Evolutionary conservation across 305 asterid species (phyloP).

Genomic region (Fraxinus velutina): DNA sequence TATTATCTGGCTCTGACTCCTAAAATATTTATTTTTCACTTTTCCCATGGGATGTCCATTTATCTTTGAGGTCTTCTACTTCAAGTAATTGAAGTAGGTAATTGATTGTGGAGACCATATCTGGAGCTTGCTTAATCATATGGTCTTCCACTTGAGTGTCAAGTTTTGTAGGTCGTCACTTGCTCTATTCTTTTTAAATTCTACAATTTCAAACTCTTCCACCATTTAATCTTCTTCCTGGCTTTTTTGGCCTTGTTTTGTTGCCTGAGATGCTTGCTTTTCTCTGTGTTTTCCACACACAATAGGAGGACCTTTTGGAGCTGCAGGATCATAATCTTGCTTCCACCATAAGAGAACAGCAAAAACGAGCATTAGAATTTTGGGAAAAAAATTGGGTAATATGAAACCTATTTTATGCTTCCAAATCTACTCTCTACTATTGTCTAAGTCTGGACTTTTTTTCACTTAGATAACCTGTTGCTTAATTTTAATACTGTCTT

Average conservation of each 20-base stretch:
- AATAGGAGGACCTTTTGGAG: constrained; percentile 87
- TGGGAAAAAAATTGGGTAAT: constrained; percentile 97
- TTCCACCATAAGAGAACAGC: constrained; percentile 61
- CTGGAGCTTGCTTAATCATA: background rate
- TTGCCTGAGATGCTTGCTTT: constrained; percentile 22
- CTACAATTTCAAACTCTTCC: background rate
- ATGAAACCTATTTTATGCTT: constrained; percentile 16
- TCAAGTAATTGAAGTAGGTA: background rate
- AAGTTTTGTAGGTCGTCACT: background rate
- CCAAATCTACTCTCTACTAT: background rate
- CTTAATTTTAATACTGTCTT: constrained; percentile 23
- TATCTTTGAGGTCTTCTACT: background rate
- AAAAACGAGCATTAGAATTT: constrained; percentile 69
- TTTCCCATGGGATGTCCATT: background rate
- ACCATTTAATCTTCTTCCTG: background rate
- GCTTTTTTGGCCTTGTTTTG: constrained; percentile 14
- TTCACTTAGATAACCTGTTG: background rate
- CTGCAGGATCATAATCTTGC: constrained; percentile 89
- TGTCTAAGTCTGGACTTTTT: constrained; percentile 6
- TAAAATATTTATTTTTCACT: background rate
- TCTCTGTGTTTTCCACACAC: constrained; percentile 21
- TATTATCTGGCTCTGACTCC: background rate
- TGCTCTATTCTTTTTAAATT: background rate
- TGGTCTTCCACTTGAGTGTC: background rate
- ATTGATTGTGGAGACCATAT: background rate